Evolutionary conservation across 805 yeast species (phyloP), one percentile per base, ranked within the genome.

Genomic region (Brettanomyces custersianus): DNA sequence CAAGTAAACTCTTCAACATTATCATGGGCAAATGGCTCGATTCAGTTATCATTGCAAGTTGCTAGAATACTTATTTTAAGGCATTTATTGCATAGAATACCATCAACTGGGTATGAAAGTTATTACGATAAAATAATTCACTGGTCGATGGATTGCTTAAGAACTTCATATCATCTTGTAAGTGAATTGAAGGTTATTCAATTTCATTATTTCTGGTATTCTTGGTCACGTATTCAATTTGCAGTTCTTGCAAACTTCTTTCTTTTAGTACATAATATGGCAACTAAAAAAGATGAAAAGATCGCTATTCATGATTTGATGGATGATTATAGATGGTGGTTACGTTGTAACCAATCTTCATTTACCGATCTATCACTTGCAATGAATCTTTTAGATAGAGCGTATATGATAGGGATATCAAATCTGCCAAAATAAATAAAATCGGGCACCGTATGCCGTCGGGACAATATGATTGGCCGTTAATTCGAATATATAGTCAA

Each of bases 141-240:
- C 9, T 20, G 25, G 37, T 29, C 38, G 6, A 18, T 35, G 18
- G 38, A 35, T n/a, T 35, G 38, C 17, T 30, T 35, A 5, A 10
- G 20, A 12, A n/a, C n/a, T 9, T 12, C 13, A 5, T 10, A 30
- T 11, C 24, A 13, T 3, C 27, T 36, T 11, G 30, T 33, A 4
- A 25, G 33, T 18, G 9, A 32, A 21, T 16, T 36, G 16, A 31
- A 21, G 19, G 25, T 10, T 12, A 20, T 12, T 19, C 32, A 36
- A n/a, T 32, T 36, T 25, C 36, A 33, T 16, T 32, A 19, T 19
- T 36, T 36, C 20, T 36, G 39, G 39, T 36, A 36, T 19, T 32
- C 39, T 6, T 36, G 39, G 39, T 36, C 39, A 15, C 21, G 39
- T 10, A 19, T 36, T 7, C 24, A 33, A 16, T 36, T 36, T 32